These are phyloP conservation scores for Dactylellina haptotyla DNA, from an alignment of 2,329 filamentous ascomycete species.

Conservation along the genomic window DNA sequence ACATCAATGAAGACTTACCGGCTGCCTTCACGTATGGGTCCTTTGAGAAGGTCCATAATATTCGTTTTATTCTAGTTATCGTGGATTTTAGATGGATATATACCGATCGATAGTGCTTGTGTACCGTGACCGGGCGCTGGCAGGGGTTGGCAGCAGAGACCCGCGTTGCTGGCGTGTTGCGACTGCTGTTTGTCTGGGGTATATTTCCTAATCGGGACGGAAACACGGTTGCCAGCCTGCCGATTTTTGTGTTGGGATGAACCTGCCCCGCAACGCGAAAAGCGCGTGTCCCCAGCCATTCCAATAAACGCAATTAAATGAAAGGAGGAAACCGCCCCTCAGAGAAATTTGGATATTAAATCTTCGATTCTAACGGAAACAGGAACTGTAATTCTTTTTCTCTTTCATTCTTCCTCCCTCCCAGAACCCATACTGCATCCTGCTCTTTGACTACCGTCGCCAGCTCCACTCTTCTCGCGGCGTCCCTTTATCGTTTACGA, in stretches of 20 bases:
- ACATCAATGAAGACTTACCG: conserved; percentile 42
- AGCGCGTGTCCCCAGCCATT: conserved; percentile 50
- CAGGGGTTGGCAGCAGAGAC: background rate
- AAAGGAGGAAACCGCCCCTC: conserved; percentile 14
- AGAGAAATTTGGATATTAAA: conserved; percentile 26
- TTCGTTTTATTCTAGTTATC: background rate
- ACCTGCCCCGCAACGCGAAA: conserved; percentile 43
- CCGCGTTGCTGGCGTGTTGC: background rate
- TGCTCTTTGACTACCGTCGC: background rate
- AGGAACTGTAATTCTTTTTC: conserved; percentile 30
- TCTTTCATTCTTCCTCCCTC: conserved; percentile 8
- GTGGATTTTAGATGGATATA: background rate
- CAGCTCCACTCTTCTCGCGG: background rate
- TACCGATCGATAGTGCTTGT: background rate
- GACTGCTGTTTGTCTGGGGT: background rate
- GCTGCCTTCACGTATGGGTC: conserved; percentile 52
- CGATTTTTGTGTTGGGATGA: conserved; percentile 22
- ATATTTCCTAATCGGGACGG: background rate
- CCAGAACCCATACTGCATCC: too few species aligned
- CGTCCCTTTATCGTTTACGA: background rate
- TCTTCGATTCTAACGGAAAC: conserved; percentile 25
- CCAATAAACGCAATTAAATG: conserved; percentile 25
- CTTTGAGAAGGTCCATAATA: conserved; percentile 52
- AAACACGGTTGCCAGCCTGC: conserved; percentile 28
- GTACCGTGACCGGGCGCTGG: background rate